Evolutionary conservation across 805 yeast genomes (phyloP), one percentile per base, ranked within the genome.

Genomic region (Wickerhamiella domercqiae): DNA sequence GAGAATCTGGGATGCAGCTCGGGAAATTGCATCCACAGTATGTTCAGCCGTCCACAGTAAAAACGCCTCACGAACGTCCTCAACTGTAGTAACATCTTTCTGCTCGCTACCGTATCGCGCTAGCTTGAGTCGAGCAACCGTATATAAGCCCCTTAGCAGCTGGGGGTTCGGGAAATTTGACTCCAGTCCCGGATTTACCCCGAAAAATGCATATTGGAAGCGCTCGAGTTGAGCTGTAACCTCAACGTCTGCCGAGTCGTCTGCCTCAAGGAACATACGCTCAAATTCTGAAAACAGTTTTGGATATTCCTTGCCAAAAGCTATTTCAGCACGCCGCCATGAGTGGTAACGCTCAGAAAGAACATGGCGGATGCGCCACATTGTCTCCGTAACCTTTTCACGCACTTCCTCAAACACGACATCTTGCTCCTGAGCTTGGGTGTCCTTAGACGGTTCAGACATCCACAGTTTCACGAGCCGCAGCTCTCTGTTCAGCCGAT

Each of bases 281-380:
- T 64, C 64, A 57, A 83, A 82, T 26, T 71, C 75, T 5, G 62
- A 53, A 39, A 80, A 58, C 42, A 77, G 70, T 40, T 58, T 49
- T 14, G 57, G 55, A 42, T 71, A 71, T 39, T 63, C 61, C 6
- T 58, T 56, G 13, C 31, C 39, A 26, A 41, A 34, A 7, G 56
- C 55, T 37, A 72, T 62, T 17, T 60, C 58, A 1, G 78, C 81
- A 41, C 73, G 64, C 45, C 68, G 73, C 51, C 68, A 73, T 0
- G 86, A 73, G 41, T 71, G 71, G 47, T 78, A 78, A 54, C 98
- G 71, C 59, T 87, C 98, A 47, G 82, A 72, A 32, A 87, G 64
- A 3, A 82, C 94, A 55, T 78, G 87, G 55, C 82, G 78, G 50
- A 87, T 81, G 48, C 81, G 68, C 73, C 74, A 66, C 83, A 79